A percentile compares a stretch with the other conserved stretches of the same genome.
Evolutionary conservation across 805 yeast species (phyloP).

Genomic region (Brettanomyces naardenensis): DNA sequence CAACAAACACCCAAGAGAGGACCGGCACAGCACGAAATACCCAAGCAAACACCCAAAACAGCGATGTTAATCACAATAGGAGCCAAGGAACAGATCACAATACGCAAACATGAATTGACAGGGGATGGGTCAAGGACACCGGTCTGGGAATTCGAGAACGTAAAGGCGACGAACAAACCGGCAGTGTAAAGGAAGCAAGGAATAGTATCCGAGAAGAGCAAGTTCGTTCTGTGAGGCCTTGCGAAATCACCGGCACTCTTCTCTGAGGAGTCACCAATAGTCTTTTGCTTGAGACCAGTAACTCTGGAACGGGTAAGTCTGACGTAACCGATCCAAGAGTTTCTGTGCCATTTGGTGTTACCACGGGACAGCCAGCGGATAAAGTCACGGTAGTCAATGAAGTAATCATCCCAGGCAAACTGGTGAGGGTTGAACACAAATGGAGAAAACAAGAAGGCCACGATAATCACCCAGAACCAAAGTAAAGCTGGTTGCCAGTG

Average conservation of each 20-base stretch:
- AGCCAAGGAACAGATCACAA: slow-evolving; percentile 74
- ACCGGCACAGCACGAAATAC: slow-evolving; percentile 94
- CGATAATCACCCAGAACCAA: slow-evolving; percentile 95
- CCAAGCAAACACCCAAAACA: slow-evolving; percentile 66
- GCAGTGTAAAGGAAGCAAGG: slow-evolving; percentile 71
- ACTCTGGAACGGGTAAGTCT: slow-evolving; percentile 78
- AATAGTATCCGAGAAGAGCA: slow-evolving; percentile 61
- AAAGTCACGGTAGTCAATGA: slow-evolving; percentile 91
- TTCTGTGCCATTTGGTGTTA: slow-evolving; percentile 81
- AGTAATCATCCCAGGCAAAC: slow-evolving; percentile 92
- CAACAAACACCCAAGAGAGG: slow-evolving; percentile 92
- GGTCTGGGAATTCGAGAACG: slow-evolving; percentile 78
- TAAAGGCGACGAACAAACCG: slow-evolving; percentile 72
- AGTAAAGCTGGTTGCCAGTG: slow-evolving; percentile 89
- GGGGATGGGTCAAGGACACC: slow-evolving; percentile 52
- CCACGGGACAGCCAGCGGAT: slow-evolving; percentile 90
- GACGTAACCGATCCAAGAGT: slow-evolving; percentile 81
- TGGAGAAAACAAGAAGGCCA: slow-evolving; percentile 86
- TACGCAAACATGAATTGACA: slow-evolving; percentile 67
- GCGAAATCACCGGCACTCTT: slow-evolving; percentile 77
- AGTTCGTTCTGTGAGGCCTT: slow-evolving; percentile 74
- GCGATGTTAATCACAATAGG: slow-evolving; percentile 92
- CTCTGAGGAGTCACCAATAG: slow-evolving; percentile 71
- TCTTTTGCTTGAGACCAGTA: slow-evolving; percentile 75
- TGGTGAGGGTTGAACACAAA: slow-evolving; percentile 97